Base-by-base conservation (phyloP, 441 rosid genomes). In the Raphanus hybrid region DNA sequence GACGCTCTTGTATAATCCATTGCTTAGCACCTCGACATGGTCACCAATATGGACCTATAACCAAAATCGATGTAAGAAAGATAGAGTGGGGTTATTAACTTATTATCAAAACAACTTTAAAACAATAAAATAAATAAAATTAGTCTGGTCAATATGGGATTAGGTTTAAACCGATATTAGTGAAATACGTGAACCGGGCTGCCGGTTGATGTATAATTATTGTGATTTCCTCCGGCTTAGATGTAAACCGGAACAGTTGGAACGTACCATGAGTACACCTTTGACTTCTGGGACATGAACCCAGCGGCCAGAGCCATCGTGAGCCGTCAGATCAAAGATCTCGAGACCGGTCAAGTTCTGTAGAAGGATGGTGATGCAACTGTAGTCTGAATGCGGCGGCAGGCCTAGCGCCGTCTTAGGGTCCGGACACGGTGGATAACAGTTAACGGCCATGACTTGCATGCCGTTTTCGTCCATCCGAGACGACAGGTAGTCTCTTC, bases 381-480 rank as follows among this genome's bases (percentile, higher is more conserved):
- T 85, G 81, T 88, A 86, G 80, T 93, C 93, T 1, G 90, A 86
- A 70, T 93, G 93, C 0, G 93, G 92, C 0, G 91, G 91, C 54
- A 91, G 70, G 3, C 94, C 92, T 2, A 89, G 74, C 0, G 87
- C 78, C 29, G 64, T 16, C 3, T 74, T 74, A 8, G 91, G 90
- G 12, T 67, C 64, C 1, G 97, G 91, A 81, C 97, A 84, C 1
- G 87, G 87, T 8, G 91, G 92, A 68, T 90, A 85, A 72, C 90
- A 86, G 72, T 91, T 86, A 4, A 83, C 83, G 0, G 87, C 86
- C 80, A 84, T 80, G 18, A 87, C 92, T 71, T 92, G 96, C 83
- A 83, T 79, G 8, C 93, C 96, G 67, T 79, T 74, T 3, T 69
- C 79, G 2, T 82, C 90, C 77, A 87, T 77, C 64, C 77, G 82